A percentile compares a stretch with the other conserved stretches of the same genome.
These are phyloP conservation scores for Lactarius tabidus DNA, from an alignment of 768 basidiomycete species.

Conservation along the genomic window DNA sequence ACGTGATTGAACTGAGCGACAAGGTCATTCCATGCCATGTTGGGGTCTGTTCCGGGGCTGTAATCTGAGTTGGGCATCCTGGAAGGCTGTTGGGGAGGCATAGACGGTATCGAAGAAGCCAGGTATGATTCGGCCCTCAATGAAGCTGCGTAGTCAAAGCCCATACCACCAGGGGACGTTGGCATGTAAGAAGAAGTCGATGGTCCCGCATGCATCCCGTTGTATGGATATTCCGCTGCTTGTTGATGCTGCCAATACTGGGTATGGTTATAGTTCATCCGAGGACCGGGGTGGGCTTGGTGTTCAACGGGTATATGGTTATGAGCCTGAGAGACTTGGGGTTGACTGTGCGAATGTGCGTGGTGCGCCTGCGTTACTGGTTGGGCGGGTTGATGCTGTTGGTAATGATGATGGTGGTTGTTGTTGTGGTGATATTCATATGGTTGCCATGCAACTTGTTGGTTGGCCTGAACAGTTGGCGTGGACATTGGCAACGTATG, in stretches of 20 bases:
- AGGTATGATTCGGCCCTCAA: constrained; percentile 24
- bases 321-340: constrained; percentile 8
- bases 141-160: constrained; percentile 26
- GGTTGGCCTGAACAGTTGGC: constrained; percentile 1
- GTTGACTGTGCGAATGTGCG: constrained; percentile 10
- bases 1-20: constrained; percentile 28
- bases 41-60: constrained; percentile 23
- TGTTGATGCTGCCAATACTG: constrained; percentile 25
- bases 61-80: constrained; percentile 23
- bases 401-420: constrained; percentile 10
- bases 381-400: constrained; percentile 6
- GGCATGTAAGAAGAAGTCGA: constrained; percentile 15
- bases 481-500: constrained; percentile 14
- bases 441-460: constrained; percentile 8
- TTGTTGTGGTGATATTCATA: constrained; percentile 9
- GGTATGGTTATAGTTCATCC: constrained; percentile 23
- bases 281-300: constrained; percentile 12
- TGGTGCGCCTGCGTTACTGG: constrained; percentile 9
- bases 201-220: constrained; percentile 12
- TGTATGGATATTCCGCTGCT: constrained; percentile 17
- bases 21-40: constrained; percentile 25
- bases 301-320: constrained; percentile 20
- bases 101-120: constrained; percentile 7
- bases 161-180: constrained; percentile 20
- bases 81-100: constrained; percentile 10